Base-by-base conservation (phyloP, 2,329 filamentous ascomycete species). In the Colletotrichum lindemuthianum region DNA sequence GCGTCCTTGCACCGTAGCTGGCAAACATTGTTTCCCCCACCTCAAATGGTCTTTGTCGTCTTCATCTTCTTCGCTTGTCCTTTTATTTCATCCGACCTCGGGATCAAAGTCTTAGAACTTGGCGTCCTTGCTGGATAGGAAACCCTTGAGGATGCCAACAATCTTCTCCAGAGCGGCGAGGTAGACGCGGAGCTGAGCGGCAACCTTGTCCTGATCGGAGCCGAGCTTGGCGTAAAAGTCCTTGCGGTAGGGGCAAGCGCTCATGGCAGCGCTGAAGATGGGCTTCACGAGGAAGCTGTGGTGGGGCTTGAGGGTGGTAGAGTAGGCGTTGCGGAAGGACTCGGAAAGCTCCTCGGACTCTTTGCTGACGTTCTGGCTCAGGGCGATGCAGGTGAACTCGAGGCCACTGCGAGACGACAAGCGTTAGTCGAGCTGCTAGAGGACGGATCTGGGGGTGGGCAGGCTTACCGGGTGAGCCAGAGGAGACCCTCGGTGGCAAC, bases 151-250 rank as follows among this genome's bases (percentile, higher is more conserved):
- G 71, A 97, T 94, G n/a, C 71, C 81, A 52, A 97, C 89, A 70
- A 90, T 85, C 78, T 90, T 89, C 81, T 96, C 90, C 72, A 98
- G 81, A 8, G 90, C 88, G n/a, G 78, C 81, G 67, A 98, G 83
- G 86, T 95, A 97, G 68, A 82, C 80, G 70, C 84, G 80, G 72
- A 97, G 78, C 73, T 91, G 87, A 59, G 79, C 49, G 54, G 83
- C 72, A 52, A 96, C 90, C 78, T 90, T 87, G 36, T 75, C 79
- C 43, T 85, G 78, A 73, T 92, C 86, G 16, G 83, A 81, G 41
- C 92, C 93, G 47, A 99, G 84, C 86, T 97, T 97, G 69, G 80
- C 80, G 77, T 97, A 98, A 76, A 99, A 98, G 79, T 95, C 92
- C 77, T 92, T 92, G 71, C 95, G 88, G 85, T 97, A 97, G 2